Evolutionary conservation across 1,139 yeast genomes (phyloP), one percentile per base, ranked within the genome.

Genomic region (Debaryomyces robertsiae): DNA sequence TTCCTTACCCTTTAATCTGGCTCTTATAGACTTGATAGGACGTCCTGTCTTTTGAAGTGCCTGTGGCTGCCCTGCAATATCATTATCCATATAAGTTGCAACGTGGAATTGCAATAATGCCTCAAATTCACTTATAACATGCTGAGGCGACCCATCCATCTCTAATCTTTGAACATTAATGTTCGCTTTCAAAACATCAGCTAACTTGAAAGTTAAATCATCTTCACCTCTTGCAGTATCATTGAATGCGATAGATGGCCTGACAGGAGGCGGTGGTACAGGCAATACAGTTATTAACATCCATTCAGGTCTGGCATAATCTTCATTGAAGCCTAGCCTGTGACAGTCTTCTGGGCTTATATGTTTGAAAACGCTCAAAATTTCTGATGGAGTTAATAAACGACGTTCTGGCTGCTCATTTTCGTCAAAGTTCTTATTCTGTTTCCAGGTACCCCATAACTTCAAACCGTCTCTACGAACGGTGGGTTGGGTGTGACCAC

Each of bases 221-320:
- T 94, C 99, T 64, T 94, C 98, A 55, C 98, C 97, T 70, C 98
- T 82, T 43, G 96, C 96, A n/a, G 97, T 89, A 59, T 94, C 98
- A 54, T 93, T 93, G 57, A 93, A 91, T 2, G 98, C 96, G 69
- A 94, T 93, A 30, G 96, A 87, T 13, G 99, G 99, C 67, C 99
- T 85, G 27, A 94, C 98, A 27, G 98, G 98, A 44, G 98, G 98
- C 40, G 99, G 99, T 32, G 99, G 99, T n/a, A 94, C 98, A 1
- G 98, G 98, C 55, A 94, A 75, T 13, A 93, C 98, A 2, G 98
- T 91, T 50, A 94, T 80, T 49, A 94, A 77, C 84, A 94, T 82
- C 99, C 98, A 94, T 65, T 94, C 99, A 1, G 99, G 99, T 59
- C 98, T 82, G 2, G 98, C 95, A 58, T 89, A 93, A 60, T 93